Percentiles rank a stretch among this genome's conserved stretches.
Evolutionary conservation across 352 stramenopile genomes (phyloP).

Genomic region (Thalassiosira ordinaria): DNA sequence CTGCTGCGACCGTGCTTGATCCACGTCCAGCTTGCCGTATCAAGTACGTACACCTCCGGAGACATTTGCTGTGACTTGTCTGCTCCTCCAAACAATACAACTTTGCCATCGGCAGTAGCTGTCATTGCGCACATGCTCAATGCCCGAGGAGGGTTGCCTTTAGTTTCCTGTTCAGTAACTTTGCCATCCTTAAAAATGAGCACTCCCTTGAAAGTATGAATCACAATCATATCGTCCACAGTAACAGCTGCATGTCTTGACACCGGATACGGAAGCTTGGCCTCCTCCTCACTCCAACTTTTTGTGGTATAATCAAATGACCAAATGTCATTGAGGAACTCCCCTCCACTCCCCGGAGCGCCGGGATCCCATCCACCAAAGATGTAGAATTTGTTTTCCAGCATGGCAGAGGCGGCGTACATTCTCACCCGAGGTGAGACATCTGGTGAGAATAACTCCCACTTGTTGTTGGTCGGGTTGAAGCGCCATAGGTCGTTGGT

Average conservation of each 20-base stretch:
- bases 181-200: constrained; percentile 17
- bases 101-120: not conserved
- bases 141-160: constrained; percentile 17
- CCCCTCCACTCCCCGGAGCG: constrained; percentile 33
- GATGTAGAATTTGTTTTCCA: constrained; percentile 31
- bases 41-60: constrained; percentile 36
- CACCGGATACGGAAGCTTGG: constrained; percentile 13
- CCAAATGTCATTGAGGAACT: constrained; percentile 54
- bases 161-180: constrained; percentile 16
- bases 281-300: constrained; percentile 7
- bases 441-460: no score
- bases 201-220: constrained; percentile 48
- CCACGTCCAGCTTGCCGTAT: constrained; percentile 42
- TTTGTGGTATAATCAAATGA: constrained; percentile 4
- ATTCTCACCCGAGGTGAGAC: constrained; percentile 28
- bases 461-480: no score
- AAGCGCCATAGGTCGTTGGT: constrained; percentile 43
- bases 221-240: constrained; percentile 10
- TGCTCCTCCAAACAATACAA: constrained; percentile 47
- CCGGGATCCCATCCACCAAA: constrained; percentile 59
- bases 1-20: no score
- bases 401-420: constrained; percentile 23
- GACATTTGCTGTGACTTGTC: constrained; percentile 38
- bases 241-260: constrained; percentile 35
- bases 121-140: constrained; percentile 46